These are phyloP conservation scores for Flagelloscypha sp. DNA, from an alignment of 768 basidiomycete species.

Conservation along the genomic window DNA sequence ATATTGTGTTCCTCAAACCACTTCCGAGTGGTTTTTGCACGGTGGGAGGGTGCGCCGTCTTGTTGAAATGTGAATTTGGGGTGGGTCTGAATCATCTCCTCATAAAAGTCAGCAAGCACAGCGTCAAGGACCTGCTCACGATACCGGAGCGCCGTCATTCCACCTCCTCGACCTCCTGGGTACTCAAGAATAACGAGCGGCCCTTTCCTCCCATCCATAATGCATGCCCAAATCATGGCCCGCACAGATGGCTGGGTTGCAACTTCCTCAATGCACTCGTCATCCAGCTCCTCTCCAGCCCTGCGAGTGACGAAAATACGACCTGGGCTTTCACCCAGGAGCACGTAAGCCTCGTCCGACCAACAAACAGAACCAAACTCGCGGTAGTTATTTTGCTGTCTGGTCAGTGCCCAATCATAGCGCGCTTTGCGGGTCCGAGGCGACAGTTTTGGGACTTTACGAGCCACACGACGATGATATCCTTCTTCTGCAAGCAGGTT, in stretches of 20 bases:
- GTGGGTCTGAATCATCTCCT: not conserved
- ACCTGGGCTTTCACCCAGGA: conserved; percentile 7
- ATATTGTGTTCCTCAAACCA: conserved; percentile 4
- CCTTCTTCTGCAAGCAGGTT: conserved; percentile 7
- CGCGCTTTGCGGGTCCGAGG: conserved; percentile 4
- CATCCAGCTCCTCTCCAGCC: conserved; percentile 9
- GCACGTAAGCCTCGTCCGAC: conserved; percentile 12
- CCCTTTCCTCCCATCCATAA: conserved; percentile 8
- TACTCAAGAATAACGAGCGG: conserved; percentile 11
- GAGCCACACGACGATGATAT: conserved; percentile 11
- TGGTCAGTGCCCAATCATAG: conserved; percentile 6
- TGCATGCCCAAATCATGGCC: conserved; percentile 10
- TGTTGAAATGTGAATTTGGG: conserved; percentile 7
- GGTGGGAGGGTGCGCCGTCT: conserved; percentile 7
- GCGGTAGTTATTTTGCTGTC: not conserved
- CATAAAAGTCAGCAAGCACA: conserved; percentile 1
- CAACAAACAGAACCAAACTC: conserved; percentile 9
- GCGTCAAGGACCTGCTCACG: conserved; percentile 10
- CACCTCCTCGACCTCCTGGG: conserved; percentile 9
- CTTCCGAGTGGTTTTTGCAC: conserved; percentile 1
- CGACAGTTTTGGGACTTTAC: conserved; percentile 11
- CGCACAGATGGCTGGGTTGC: conserved; percentile 5
- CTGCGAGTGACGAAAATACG: conserved; percentile 9
- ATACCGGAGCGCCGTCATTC: conserved; percentile 6
- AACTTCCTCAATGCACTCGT: conserved; percentile 7